Base-by-base conservation (phyloP, 176 grass and related monocot genomes). In the Chrysopogon serrulatus region DNA sequence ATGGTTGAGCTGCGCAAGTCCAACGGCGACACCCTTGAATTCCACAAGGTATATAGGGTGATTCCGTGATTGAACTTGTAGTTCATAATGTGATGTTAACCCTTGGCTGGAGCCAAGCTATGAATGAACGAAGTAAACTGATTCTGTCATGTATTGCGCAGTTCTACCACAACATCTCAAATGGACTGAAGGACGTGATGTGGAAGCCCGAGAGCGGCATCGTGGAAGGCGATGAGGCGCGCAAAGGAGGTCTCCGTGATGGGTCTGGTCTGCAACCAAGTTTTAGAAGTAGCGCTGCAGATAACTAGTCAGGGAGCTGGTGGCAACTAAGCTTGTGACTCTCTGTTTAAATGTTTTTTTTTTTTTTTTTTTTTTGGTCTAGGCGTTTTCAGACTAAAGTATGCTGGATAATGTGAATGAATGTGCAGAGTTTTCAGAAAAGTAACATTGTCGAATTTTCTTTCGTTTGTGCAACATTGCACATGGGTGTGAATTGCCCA, bases 1-100 rank as follows among this genome's bases (percentile, higher is more conserved):
- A 94, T 99, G 87, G 97, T 99, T 9, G 97, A 99, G 75, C 80
- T 99, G 27, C 93, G 93, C 73, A 99, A 99, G 48, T 92, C 93
- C 2, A 99, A 94, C 2, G 97, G 97, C 1, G 97, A 99, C 57
- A 99, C 97, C 7, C 82, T 99, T 8, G 97, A 99, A 47, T 99
- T 96, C 79, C 97, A 96, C 15, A 88, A 94, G 87, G 95, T 98
- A 79, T 40, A 30, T 61, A 27, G 12, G 73, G 39, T 53, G 26
- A n/a, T n/a, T n/a, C n/a, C n/a, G n/a, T n/a, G n/a, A 33, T 12
- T 49, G 37, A 27, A 19, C 75, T 39, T 19, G 8, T 75, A 68
- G 9, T 61, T 3, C 39, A 65, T 47, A n/a, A 3, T 63, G 31
- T 24, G 17, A 60, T 69, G 30, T 68, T 17, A 57, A 39, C 10